Evolutionary conservation across 1,284 basidiomycete species (phyloP).

Genomic region (Quambalaria eucalypti): DNA sequence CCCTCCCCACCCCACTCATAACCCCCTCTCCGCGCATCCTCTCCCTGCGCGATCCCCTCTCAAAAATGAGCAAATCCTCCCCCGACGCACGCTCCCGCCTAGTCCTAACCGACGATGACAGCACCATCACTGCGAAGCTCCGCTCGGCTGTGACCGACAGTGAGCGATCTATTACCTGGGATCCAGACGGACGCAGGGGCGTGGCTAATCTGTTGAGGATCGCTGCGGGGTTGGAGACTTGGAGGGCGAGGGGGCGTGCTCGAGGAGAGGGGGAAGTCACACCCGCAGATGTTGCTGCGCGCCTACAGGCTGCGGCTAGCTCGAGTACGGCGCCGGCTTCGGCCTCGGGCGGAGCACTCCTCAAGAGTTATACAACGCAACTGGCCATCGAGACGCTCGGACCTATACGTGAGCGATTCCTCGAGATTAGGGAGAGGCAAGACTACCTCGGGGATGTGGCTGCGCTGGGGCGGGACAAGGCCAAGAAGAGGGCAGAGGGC

Average conservation of each 20-base stretch:
- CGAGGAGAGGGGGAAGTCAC: conserved; percentile 38
- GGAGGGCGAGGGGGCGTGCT: conserved; percentile 25
- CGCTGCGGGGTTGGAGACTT: conserved; percentile 55
- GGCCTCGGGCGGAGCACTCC: conserved; percentile 57
- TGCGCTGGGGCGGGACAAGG: conserved; percentile 58
- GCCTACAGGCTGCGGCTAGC: conserved; percentile 42
- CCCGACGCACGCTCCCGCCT: conserved; percentile 73
- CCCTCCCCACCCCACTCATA: not conserved
- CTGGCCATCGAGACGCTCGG: conserved; percentile 64
- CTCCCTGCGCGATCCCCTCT: conserved; percentile 70
- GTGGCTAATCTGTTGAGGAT: conserved; percentile 74
- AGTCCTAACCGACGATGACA: conserved; percentile 66
- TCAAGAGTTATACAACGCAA: conserved; percentile 68
- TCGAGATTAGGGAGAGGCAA: conserved; percentile 57
- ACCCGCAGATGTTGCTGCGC: conserved; percentile 51
- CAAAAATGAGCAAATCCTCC: conserved; percentile 93
- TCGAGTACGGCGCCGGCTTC: conserved; percentile 55
- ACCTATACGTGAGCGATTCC: conserved; percentile 63
- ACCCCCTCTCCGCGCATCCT: conserved; percentile 49
- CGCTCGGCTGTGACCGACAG: conserved; percentile 78
- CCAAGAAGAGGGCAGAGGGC: conserved; percentile 56
- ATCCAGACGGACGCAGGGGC: conserved; percentile 67
- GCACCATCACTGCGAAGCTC: conserved; percentile 63
- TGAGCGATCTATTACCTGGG: conserved; percentile 59
- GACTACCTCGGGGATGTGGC: conserved; percentile 62